A percentile compares a stretch with the other conserved stretches of the same genome.
Evolutionary conservation across 2,329 filamentous ascomycete species (phyloP).

Genomic region (Geoglossum cookeanum): DNA sequence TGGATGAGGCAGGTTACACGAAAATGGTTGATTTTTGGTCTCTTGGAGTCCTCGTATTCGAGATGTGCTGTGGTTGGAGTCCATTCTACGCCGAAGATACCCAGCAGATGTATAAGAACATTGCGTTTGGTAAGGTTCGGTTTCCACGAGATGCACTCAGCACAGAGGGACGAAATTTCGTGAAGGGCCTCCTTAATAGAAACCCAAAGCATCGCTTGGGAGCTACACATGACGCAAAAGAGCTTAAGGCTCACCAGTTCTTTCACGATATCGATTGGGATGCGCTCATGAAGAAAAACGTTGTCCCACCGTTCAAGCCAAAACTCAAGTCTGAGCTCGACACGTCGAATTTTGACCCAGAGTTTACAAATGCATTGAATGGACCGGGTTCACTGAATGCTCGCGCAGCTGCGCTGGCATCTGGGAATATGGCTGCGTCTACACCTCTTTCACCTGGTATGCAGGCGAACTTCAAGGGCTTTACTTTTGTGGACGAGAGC

Average conservation of each 20-base stretch:
- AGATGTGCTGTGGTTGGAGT: conserved; percentile 99
- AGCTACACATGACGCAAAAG: conserved; percentile 76
- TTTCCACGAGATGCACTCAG: conserved; percentile 91
- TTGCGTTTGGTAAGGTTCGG: conserved; percentile 93
- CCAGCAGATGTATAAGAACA: conserved; percentile 99
- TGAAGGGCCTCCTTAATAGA: conserved; percentile 90
- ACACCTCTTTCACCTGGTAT: conserved; percentile 88
- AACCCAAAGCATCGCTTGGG: conserved; percentile 92
- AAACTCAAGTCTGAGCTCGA: conserved; percentile 92
- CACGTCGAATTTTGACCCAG: conserved; percentile 94
- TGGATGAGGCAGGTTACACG: conserved; percentile 94
- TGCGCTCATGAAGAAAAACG: conserved; percentile 69
- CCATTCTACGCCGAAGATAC: conserved; percentile 98
- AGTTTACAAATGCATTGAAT: conserved; percentile 89
- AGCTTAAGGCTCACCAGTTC: conserved; percentile 87
- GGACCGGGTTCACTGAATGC: conserved; percentile 78
- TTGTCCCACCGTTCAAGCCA: conserved; percentile 92
- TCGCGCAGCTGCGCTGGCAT: conserved; percentile 67
- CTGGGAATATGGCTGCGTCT: conserved; percentile 62
- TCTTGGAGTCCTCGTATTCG: conserved; percentile 87
- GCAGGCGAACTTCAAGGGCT: conserved; percentile 95
- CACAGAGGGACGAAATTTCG: conserved; percentile 88
- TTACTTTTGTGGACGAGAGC: conserved; percentile 97
- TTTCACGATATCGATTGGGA: conserved; percentile 91
- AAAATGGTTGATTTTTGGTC: conserved; percentile 99